Evolutionary conservation across 169 alveolate species (phyloP), one percentile per base, ranked within the genome.

Genomic region (Ichthyophthirius multifiliis): DNA sequence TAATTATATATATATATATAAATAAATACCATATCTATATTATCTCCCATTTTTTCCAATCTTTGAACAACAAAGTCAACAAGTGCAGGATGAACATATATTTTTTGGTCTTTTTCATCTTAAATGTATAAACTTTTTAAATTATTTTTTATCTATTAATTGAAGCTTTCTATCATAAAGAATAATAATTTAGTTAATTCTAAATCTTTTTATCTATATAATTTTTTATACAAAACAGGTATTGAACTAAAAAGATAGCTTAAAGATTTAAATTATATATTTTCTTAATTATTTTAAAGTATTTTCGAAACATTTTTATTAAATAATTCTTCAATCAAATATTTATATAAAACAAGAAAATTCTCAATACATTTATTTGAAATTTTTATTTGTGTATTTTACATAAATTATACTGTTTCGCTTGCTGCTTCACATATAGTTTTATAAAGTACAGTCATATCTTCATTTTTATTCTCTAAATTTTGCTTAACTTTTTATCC

Each of bases 41-140:
- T 55, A 18, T 44, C 86, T 43, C 48, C 76, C 30, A 45, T 7
- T 41, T 43, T 48, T 37, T 71, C 67, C 43, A 74, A n/a, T 13
- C 48, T 23, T 27, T 34, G 39, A 1, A 43, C 43, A 2, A 55
- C 31, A 41, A 35, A 67, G 10, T 41, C 16, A 37, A 67, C 18
- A 37, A 67, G 62, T 13, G 20, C 5, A 6, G 77, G 77, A 37
- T 16, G 4, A 9, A 67, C 34, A 18, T 13, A 67, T 1, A 67
- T 16, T n/a, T 67, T 67, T 6, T 37, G n/a, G 2, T 12, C 46
- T 2, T 30, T 39, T n/a, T 32, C 75, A 12, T 41, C 47, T 41
- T 41, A 13, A 32, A 32, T 65, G 34, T 65, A 31, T 5, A 32
- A 35, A 5, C 18, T 46, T 34, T 65, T 5, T 30, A 32, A 13